phyloP scores from a whole-genome alignment of 768 basidiomycete genomes.

The Rubroboletus pulcherrimus region DNA sequence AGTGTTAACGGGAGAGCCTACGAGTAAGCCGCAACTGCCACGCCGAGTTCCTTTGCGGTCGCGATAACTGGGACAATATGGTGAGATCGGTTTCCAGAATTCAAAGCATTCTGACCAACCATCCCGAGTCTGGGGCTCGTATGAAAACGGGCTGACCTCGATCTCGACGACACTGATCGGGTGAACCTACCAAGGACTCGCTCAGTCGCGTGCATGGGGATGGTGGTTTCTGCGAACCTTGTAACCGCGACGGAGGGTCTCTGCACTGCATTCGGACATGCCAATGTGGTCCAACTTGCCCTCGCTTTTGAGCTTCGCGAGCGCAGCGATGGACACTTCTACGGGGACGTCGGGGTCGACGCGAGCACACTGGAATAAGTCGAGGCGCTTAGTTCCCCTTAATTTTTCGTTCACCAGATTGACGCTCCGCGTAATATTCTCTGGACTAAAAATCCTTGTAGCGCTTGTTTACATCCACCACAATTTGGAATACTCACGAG shows the following conservation, averaged over 20 bases:
- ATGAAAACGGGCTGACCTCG: slow-evolving; percentile 61
- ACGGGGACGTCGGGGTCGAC: slow-evolving; percentile 42
- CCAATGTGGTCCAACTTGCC: slow-evolving; percentile 50
- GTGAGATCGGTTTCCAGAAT: background rate
- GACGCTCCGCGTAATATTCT: slow-evolving; percentile 47
- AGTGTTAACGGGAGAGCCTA: slow-evolving; percentile 17
- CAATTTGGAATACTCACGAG: slow-evolving; percentile 25
- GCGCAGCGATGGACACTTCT: slow-evolving; percentile 43
- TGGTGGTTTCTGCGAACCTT: slow-evolving; percentile 7
- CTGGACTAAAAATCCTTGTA: slow-evolving; percentile 16
- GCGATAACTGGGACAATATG: slow-evolving; percentile 38
- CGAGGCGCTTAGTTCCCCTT: slow-evolving; percentile 51
- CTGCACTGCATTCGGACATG: slow-evolving; percentile 50
- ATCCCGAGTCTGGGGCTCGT: slow-evolving; percentile 48
- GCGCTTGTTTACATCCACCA: background rate
- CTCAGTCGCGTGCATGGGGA: background rate
- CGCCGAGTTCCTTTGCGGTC: slow-evolving; percentile 50
- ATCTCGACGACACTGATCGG: slow-evolving; percentile 62
- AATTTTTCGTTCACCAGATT: slow-evolving; percentile 41
- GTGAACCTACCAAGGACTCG: slow-evolving; percentile 38
- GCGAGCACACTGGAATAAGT: slow-evolving; percentile 56
- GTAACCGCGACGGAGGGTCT: slow-evolving; percentile 41
- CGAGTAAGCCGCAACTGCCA: slow-evolving; percentile 62
- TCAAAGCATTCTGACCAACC: slow-evolving; percentile 19
- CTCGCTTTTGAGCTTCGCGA: slow-evolving; percentile 36